Evolutionary conservation across 306 rosid species (phyloP), one percentile per base, ranked within the genome.

Genomic region (Vigna radiata): DNA sequence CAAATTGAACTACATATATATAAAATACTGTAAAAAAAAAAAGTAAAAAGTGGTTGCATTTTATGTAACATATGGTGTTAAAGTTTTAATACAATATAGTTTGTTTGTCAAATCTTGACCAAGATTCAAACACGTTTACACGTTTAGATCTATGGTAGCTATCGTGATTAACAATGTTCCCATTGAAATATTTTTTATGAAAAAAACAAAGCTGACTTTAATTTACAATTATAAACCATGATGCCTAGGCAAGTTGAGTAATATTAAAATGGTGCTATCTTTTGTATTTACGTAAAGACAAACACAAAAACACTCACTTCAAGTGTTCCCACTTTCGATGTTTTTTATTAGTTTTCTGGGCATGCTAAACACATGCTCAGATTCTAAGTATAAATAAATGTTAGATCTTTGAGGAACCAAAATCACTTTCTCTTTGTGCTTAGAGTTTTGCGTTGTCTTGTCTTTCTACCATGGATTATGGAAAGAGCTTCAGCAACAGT

Each of bases 401-500:
- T 50, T 33, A 5, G 12, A 65, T 37, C 17, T 11, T 65, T 64
- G 3, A 19, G n/a, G 52, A 65, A 63, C 19, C 19, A 56, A 44
- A 56, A 52, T 73, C 44, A 41, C 31, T 43, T 9, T 66, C 65
- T n/a, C 61, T 64, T 27, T 27, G 65, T 12, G 63, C 18, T 50
- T 52, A 18, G 18, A 13, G 39, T 27, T 27, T 59, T 13, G 6
- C 18, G 6, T 29, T 27, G 7, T 60, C 19, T 29, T 27, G 7
- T 60, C 62, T 58, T 19, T 56, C 21, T 50, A 55, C 6, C 47
- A 90, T 90, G 96, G 93, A 87, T 66, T 60, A 31, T 80, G 62
- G 33, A 41, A 83, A 79, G 67, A 84, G 82, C 25, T 56, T 75
- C 47, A 65, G 9, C 72, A 84, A 46, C 19, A 71, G 39, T 4